Conservation (phyloP, 306 rosid genomes). For the Cicer pinnatifidum region DNA sequence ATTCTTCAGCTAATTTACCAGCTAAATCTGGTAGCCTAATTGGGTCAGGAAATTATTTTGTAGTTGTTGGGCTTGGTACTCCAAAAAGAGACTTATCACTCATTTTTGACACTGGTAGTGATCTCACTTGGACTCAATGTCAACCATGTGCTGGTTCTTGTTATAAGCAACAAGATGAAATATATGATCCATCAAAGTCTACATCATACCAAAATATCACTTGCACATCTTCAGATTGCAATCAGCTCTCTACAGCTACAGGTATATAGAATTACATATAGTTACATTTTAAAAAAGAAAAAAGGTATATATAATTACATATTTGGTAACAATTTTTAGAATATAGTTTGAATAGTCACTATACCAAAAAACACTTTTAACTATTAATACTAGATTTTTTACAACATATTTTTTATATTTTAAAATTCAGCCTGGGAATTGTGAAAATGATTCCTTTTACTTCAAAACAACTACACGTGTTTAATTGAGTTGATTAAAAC, state of each 20-base stretch:
- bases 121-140: slow-evolving; percentile 85
- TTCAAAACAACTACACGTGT: too few species aligned
- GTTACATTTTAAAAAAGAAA: too few species aligned
- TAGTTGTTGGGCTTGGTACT: slow-evolving; percentile 65
- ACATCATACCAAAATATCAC: slow-evolving; percentile 56
- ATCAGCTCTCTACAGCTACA: slow-evolving; percentile 58
- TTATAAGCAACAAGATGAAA: slow-evolving; percentile 59
- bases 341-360: too few species aligned
- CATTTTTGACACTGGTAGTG: slow-evolving; percentile 71
- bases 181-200: slow-evolving; percentile 56
- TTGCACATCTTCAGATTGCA: slow-evolving; percentile 52
- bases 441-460: too few species aligned
- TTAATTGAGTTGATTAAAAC: too few species aligned
- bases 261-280: slow-evolving; percentile 40
- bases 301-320: too few species aligned
- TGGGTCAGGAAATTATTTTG: slow-evolving; percentile 66
- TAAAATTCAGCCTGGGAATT: too few species aligned
- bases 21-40: slow-evolving; percentile 57
- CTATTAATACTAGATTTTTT: too few species aligned
- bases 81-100: slow-evolving; percentile 63
- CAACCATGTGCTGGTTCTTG: slow-evolving; percentile 60
- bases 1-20: slow-evolving; percentile 45
- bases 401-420: too few species aligned
- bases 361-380: too few species aligned
- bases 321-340: too few species aligned